Evolutionary conservation across 768 basidiomycete genomes (phyloP).

Genomic region (Calvatia gigantea): DNA sequence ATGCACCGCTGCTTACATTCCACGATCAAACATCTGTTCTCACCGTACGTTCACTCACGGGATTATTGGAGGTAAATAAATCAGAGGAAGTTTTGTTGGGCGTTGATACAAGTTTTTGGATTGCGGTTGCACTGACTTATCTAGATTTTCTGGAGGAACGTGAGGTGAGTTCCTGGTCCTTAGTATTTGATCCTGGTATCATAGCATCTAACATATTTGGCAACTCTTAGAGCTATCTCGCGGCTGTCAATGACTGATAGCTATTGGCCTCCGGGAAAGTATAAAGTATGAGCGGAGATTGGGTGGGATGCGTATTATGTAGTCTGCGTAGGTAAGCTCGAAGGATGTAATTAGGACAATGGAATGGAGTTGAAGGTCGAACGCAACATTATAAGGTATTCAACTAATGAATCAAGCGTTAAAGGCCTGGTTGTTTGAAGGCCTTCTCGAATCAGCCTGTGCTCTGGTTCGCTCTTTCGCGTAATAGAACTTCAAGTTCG

Average conservation of each 20-base stretch:
- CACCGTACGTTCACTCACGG: slow-evolving; percentile 53
- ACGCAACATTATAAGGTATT: background rate
- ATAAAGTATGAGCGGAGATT: background rate
- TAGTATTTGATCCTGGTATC: background rate
- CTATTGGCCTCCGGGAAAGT: background rate
- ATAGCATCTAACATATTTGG: background rate
- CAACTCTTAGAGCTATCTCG: slow-evolving; percentile 50
- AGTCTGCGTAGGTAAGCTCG: background rate
- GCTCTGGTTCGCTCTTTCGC: slow-evolving; percentile 23
- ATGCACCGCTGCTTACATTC: slow-evolving; percentile 50
- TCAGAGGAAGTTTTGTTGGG: slow-evolving; percentile 56
- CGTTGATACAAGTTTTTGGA: slow-evolving; percentile 76
- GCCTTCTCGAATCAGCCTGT: background rate
- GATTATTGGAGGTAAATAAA: slow-evolving; percentile 61
- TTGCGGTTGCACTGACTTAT: slow-evolving; percentile 71
- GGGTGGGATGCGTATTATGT: background rate
- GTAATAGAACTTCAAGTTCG: slow-evolving; percentile 35
- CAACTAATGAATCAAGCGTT: background rate
- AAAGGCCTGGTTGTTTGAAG: background rate
- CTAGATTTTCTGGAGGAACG: slow-evolving; percentile 74
- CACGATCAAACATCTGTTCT: slow-evolving; percentile 70
- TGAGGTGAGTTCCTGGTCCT: slow-evolving; percentile 48
- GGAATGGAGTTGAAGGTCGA: background rate
- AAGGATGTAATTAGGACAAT: background rate
- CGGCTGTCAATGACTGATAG: slow-evolving; percentile 42